Base-by-base conservation (phyloP, 805 yeast genomes). In the Hanseniaspora vineae region DNA sequence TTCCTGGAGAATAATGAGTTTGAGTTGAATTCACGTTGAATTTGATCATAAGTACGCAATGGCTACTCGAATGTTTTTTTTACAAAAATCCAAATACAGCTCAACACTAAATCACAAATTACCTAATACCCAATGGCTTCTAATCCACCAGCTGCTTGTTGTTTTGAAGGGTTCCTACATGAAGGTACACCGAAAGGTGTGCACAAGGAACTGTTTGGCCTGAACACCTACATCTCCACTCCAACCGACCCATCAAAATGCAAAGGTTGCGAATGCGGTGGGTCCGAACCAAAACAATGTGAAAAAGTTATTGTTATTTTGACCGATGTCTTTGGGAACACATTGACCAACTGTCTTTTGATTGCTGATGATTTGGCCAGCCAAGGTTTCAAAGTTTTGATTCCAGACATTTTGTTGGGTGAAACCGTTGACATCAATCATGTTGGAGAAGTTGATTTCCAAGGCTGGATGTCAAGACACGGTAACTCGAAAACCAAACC, bases 321-420 rank as follows among this genome's bases (percentile, higher is more conserved):
- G 40, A 72, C 92, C 42, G 96, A 88, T 59, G 67, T 87, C 44
- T 77, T 61, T 51, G 96, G 96, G 35, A 65, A 73, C 59, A 67
- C 67, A 44, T 71, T 70, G 58, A 69, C 68, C 59, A 87, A 88
- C 62, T 65, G 65, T 35, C 64, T 72, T 55, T 69, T 88, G 55
- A 60, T 78, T 51, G 90, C 88, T 14, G 88, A 82, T 58, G 66
- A 68, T 47, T 75, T 83, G 51, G 84, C 89, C 43, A 63, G 64
- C 44, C 61, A 61, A 8, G 85, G 86, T 20, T 85, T 72, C 66
- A 75, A 72, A 42, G 89, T 82, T 1, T 68, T 81, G 44, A 65
- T 81, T 33, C 95, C 95, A n/a, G 96, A 87, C 62, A 70, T 84
- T 50, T 71, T 85, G 54, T 64, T 74, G 31, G 76, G 75, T 35